Evolutionary conservation across 1,139 yeast genomes (phyloP), one percentile per base, ranked within the genome.

Genomic region (Tardiomyces depauwii): DNA sequence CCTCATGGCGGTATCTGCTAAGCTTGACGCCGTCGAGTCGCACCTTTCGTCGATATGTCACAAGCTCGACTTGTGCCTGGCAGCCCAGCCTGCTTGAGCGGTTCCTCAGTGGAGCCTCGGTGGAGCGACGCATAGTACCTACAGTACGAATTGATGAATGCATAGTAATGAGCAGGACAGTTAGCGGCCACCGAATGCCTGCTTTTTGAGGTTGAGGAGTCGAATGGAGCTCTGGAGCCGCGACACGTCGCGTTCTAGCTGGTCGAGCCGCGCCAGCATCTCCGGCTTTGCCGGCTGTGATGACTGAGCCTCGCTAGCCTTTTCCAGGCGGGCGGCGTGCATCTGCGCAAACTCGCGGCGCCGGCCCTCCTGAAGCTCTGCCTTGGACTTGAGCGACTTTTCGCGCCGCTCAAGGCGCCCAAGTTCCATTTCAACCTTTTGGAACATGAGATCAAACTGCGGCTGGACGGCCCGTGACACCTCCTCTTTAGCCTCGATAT

Each of bases 1-100:
- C 43, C 51, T 73, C 42, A 63, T 73, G 18, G 66, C 73, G 30
- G 66, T 72, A 4, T 58, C 66, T 18, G 63, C 75, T 7, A 72
- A 72, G 51, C 54, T 73, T 41, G 60, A 57, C 42, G 65, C 66
- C 1, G 49, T 67, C 38, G 68, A 65, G 42, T 61, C 55, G 45
- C 50, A 62, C 21, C 58, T 67, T 13, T 57, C 66, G 28, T 65
- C 62, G 48, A 59, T 65, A 52, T 63, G 57, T 45, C 58, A 59
- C 6, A 66, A 67, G 44, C 47, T 67, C 44, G 56, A 61, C n/a
- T n/a, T 36, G 9, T 23, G 42, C 12, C 42, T 40, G 33, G 25
- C 18, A n/a, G 42, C 42, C 32, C 33, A 30, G 16, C 36, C 36
- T 10, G 48, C 41, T 6, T 18, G 41, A 39, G 14, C 27, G 5